Percentiles rank a stretch among this genome's conserved stretches.
phyloP scores from a whole-genome alignment of 2,329 filamentous ascomycete species.

The Raffaelea deltoideospora region DNA sequence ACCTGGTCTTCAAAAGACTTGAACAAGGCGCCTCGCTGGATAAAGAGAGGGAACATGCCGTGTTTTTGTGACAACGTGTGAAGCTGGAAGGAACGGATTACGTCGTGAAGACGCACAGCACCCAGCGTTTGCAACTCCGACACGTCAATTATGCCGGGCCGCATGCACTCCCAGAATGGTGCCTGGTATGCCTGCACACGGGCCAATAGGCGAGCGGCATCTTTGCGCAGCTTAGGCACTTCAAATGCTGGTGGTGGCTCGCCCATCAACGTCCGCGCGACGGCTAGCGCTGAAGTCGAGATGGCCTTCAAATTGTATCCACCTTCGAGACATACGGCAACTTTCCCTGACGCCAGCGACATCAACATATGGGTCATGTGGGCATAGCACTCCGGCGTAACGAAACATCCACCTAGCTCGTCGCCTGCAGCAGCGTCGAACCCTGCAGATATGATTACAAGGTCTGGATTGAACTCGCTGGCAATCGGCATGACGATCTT shows the following conservation, averaged over 20 bases:
- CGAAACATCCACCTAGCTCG: conserved; percentile 81
- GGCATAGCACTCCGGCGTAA: conserved; percentile 80
- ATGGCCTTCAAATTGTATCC: conserved; percentile 93
- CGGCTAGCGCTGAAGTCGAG: conserved; percentile 78
- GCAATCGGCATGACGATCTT: conserved; percentile 94
- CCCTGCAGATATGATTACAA: conserved; percentile 89
- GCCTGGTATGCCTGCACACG: conserved; percentile 46
- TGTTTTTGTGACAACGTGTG: conserved; percentile 55
- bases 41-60: conserved; percentile 65
- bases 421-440: conserved; percentile 94
- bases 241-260: conserved; percentile 60
- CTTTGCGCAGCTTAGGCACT: conserved; percentile 40
- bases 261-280: conserved; percentile 87
- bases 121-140: conserved; percentile 35
- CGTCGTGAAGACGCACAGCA: conserved; percentile 57
- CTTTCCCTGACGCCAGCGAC: conserved; percentile 77
- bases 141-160: conserved; percentile 46
- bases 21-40: conserved; percentile 58
- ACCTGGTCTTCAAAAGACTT: conserved; percentile 78
- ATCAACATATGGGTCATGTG: conserved; percentile 99
- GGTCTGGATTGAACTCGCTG: conserved; percentile 79
- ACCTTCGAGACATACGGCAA: conserved; percentile 86
- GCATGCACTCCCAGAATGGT: conserved; percentile 78
- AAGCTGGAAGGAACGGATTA: conserved; percentile 64
- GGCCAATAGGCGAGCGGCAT: conserved; percentile 39